A percentile compares a stretch with the other conserved stretches of the same genome.
Conservation (phyloP, 140 eudicot genomes). For the Artemisia princeps region DNA sequence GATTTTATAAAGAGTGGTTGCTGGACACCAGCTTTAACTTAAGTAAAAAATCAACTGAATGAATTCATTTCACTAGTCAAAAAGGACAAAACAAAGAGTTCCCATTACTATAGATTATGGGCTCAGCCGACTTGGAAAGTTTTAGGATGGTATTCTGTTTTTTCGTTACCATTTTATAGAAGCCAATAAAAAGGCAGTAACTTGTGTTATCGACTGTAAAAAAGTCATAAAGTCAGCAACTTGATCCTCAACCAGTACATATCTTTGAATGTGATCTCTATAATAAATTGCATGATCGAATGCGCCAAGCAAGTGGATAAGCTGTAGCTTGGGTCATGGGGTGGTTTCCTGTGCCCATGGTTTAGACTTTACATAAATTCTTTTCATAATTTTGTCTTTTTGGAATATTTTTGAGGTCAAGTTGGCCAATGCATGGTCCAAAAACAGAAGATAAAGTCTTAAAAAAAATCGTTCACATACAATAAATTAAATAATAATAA, state of each 20-base stretch:
- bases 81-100: conserved; percentile 12
- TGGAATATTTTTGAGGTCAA: background rate
- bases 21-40: conserved; percentile 22
- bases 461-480: background rate
- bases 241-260: too few species aligned
- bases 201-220: too few species aligned
- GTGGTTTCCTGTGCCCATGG: conserved; percentile 2
- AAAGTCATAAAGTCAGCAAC: too few species aligned
- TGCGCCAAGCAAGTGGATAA: background rate
- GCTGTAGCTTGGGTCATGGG: background rate
- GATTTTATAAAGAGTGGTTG: background rate
- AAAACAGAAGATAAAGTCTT: background rate
- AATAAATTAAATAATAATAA: background rate
- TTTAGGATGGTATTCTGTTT: too few species aligned
- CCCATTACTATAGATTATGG: background rate
- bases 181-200: background rate
- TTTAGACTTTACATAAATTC: background rate
- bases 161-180: background rate
- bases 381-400: background rate
- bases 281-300: background rate
- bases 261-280: background rate
- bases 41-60: conserved; percentile 4
- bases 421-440: conserved; percentile 2
- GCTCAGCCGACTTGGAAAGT: too few species aligned
- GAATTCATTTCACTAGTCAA: background rate